Evolutionary conservation across 371 early-diverging fungal genomes (phyloP), one percentile per base, ranked within the genome.

Genomic region (Batrachochytrium dendrobatidis): DNA sequence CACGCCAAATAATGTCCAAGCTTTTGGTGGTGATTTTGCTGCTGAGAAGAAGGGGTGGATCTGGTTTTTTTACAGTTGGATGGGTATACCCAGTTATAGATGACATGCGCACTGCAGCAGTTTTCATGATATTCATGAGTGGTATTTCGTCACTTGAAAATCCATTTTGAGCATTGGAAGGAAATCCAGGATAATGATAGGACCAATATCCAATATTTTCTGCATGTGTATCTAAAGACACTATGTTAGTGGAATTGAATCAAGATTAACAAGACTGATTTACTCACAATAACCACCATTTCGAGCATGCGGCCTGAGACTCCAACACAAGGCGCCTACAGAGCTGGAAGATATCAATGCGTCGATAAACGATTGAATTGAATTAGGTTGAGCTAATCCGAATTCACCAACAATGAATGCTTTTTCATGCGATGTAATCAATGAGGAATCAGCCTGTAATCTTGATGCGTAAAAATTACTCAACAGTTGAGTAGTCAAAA

Each of bases 111-210:
- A 15, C 25, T 34, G 66, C 57, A 45, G 10, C 17, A 24, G 6
- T 24, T 18, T 15, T 29, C 44, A 61, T 52, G 20, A 59, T 15
- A 20, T 6, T 39, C 35, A 58, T 50, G 25, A 58, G 34, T 3
- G 7, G 15, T n/a, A 26, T 22, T 20, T 66, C 66, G 44, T 69
- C 70, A 20, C 25, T 29, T 18, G 30, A 29, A 49, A 66, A 66
- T 25, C 66, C 70, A 25, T 35, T 7, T 18, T 53, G 7, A 12
- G 58, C 20, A 1, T 29, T 39, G 31, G 45, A 28, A 8, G 49
- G 54, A 45, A 68, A 64, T 26, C 67, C 76, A 0, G 73, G 76
- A 31, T 61, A 60, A 49, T 76, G 76, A 46, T 71, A 73, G n/a
- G 68, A n/a, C 22, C 34, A 35, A 62, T 66, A 71, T 4, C 59